Percentiles rank a stretch among this genome's conserved stretches.
Evolutionary conservation across 345 rosid genomes (phyloP).

Genomic region (Pistacia atlantica): DNA sequence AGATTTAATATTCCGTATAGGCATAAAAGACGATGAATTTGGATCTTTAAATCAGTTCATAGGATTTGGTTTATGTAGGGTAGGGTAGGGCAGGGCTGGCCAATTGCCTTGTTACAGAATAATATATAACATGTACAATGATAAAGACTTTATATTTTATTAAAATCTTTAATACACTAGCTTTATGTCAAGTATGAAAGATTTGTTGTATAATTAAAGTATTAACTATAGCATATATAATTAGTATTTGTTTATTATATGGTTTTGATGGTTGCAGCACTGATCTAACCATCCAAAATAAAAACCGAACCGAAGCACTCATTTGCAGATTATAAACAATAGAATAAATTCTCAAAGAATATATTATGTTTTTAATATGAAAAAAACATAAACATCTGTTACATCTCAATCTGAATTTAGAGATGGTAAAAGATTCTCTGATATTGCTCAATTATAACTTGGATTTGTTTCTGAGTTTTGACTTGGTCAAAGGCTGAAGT

Average conservation of each 20-base stretch:
- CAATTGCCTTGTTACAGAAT: conserved; percentile 12
- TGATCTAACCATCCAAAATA: conserved; percentile 25
- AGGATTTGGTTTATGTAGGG: conserved; percentile 25
- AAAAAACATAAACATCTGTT: not conserved
- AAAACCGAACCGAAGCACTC: not conserved
- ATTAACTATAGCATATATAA: not conserved
- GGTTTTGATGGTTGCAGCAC: conserved; percentile 28
- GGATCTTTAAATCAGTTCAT: conserved; percentile 19
- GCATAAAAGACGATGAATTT: conserved; percentile 25
- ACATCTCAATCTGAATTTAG: not conserved
- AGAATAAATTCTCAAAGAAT: not conserved
- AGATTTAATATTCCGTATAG: conserved; percentile 24
- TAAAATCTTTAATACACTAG: no score
- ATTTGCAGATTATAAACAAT: not conserved
- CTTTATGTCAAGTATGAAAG: no score
- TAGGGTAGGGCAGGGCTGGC: conserved; percentile 18
- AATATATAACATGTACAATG: conserved; percentile 16
- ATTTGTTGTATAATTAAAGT: not conserved
- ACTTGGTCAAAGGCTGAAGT: conserved; percentile 47
- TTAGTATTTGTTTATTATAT: no score
- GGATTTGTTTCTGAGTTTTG: conserved; percentile 40
- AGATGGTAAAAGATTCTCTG: conserved; percentile 42
- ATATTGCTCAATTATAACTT: conserved; percentile 31
- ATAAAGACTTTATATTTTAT: not conserved
- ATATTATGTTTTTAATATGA: not conserved